Evolutionary conservation across 805 yeast genomes (phyloP).

Genomic region (Kodamaea laetipori): DNA sequence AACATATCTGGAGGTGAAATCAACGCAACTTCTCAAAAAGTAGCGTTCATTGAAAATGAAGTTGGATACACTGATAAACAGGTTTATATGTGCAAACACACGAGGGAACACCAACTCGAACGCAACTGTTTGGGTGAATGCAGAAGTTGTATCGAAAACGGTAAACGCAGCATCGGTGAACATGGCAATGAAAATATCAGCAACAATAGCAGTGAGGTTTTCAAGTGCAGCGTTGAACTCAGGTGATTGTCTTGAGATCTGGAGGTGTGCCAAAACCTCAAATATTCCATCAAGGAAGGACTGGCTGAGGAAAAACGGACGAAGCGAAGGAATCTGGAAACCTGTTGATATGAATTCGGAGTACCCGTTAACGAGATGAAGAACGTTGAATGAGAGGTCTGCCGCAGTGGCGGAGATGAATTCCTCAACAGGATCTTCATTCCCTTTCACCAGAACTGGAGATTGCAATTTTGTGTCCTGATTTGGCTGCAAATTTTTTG

Average conservation of each 20-base stretch:
- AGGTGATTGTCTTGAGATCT: slow-evolving; percentile 23
- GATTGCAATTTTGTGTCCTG: background rate
- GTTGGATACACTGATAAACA: slow-evolving; percentile 34
- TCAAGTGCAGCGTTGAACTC: slow-evolving; percentile 21
- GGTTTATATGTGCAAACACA: slow-evolving; percentile 37
- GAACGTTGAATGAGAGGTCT: slow-evolving; percentile 29
- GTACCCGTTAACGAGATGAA: slow-evolving; percentile 40
- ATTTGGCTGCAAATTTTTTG: background rate
- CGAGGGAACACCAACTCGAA: slow-evolving; percentile 38
- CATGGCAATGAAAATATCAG: slow-evolving; percentile 39
- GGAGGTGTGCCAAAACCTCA: slow-evolving; percentile 39
- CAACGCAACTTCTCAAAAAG: slow-evolving; percentile 28
- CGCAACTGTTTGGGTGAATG: slow-evolving; percentile 36
- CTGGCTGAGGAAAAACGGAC: slow-evolving; percentile 27
- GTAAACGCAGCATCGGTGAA: slow-evolving; percentile 20
- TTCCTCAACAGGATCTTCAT: background rate
- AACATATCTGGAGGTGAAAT: slow-evolving; percentile 30
- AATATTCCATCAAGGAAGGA: slow-evolving; percentile 43
- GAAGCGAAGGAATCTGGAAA: slow-evolving; percentile 25
- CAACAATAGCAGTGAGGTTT: slow-evolving; percentile 33
- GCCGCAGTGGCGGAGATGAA: slow-evolving; percentile 1
- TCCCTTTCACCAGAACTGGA: background rate
- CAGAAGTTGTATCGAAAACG: slow-evolving; percentile 30
- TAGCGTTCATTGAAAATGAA: slow-evolving; percentile 38
- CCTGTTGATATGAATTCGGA: slow-evolving; percentile 34